A percentile compares a stretch with the other conserved stretches of the same genome.
Conservation (phyloP, 257 asterid genomes). For the Lantana camara region DNA sequence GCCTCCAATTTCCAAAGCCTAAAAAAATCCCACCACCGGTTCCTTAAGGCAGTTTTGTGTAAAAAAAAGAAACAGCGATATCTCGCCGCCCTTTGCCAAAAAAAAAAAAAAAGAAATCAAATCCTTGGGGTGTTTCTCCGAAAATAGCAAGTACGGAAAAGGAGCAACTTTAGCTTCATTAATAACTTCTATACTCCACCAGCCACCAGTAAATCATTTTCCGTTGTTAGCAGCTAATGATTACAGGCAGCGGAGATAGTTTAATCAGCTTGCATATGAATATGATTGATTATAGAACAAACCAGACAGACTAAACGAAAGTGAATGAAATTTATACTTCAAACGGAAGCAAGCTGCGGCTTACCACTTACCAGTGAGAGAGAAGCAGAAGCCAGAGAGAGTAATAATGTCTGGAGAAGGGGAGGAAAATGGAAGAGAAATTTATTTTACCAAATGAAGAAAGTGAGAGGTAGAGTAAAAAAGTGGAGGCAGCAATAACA, state of each 20-base stretch:
- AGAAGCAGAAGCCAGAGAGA: background rate
- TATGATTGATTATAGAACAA: constrained; percentile 22
- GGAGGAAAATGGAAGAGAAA: constrained; percentile 5
- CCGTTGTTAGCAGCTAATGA: constrained; percentile 19
- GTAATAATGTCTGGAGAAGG: constrained; percentile 14
- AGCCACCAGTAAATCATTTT: constrained; percentile 16
- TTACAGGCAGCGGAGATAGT: constrained; percentile 27
- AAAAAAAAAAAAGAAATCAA: no score
- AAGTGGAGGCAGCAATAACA: constrained; percentile 10
- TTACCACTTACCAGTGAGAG: constrained; percentile 23
- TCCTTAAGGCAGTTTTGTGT: constrained; percentile 15
- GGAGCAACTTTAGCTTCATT: constrained; percentile 4
- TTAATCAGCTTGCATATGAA: background rate
- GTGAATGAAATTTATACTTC: background rate
- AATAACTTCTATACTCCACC: background rate
- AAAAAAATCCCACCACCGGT: background rate
- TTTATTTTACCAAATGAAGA: constrained; percentile 47
- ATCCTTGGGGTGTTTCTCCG: constrained; percentile 17
- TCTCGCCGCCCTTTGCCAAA: constrained; percentile 9
- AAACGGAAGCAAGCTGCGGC: constrained; percentile 23
- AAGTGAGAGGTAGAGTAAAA: constrained; percentile 6
- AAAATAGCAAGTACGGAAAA: constrained; percentile 27
- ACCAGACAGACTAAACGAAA: background rate
- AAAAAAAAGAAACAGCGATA: constrained; percentile 12
- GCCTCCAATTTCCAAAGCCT: constrained; percentile 37